Evolutionary conservation across 164 flowering plant species (phyloP), one percentile per base, ranked within the genome.

Genomic region (Vitis labrusca): DNA sequence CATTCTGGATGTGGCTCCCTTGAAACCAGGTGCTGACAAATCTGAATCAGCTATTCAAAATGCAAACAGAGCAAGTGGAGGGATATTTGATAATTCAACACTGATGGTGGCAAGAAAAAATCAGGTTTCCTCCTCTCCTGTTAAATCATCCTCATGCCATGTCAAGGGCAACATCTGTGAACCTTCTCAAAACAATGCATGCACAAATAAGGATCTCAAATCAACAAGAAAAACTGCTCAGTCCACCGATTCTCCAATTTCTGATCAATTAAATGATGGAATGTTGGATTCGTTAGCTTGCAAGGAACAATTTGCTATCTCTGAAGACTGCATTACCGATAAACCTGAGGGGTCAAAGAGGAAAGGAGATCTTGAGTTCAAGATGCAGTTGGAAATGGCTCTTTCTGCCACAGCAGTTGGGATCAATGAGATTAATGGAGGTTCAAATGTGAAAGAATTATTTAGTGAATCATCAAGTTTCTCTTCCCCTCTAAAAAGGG

Each of bases 301-400:
- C 16, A 67, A 71, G 48, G 63, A 51, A 60, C 65, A 65, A 32
- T 66, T 55, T 68, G 75, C 71, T 69, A 50, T 16, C 5, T 71
- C 83, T 73, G 81, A 71, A 62, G 68, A 73, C 61, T 57, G 68
- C 72, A 59, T 19, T 4, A 9, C 69, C 53, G 67, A 66, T 13
- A 76, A 64, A 61, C 62, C 78, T 66, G 81, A 71, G 71, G 81
- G 76, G 50, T 30, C 78, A 60, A 91, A 85, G 77, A 85, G 97
- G 78, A 95, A 85, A 76, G 95, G 97, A 66, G 99, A 95, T 80
- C 67, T 91, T 79, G 99, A 93, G 75, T 95, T 84, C 81, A 88
- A 91, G 81, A 74, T 90, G 88, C 97, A 95, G 81, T 27, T 95
- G 81, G 83, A 89, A 77, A 93, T 93, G 93, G 97, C 99, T 78